Conservation (phyloP, 441 rosid genomes). For the Cnidoscolus chayamansa region DNA sequence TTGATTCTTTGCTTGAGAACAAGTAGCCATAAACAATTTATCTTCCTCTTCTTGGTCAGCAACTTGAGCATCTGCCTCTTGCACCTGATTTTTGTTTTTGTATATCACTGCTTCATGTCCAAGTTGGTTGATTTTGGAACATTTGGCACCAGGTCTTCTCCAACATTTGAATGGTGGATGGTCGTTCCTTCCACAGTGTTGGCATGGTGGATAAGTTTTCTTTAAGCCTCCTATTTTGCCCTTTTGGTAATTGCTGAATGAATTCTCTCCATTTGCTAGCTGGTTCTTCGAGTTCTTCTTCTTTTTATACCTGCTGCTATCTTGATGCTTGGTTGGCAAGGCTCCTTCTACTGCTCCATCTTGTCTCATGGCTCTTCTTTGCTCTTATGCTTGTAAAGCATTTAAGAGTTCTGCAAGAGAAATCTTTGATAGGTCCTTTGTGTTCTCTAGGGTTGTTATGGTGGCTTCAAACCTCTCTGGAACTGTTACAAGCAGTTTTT, state of each 20-base stretch:
- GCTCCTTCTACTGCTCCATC: not conserved
- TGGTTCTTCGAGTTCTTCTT: not conserved
- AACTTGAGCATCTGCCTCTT: too few relatives aligned
- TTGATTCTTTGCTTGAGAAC: too few relatives aligned
- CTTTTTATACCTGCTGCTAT: not conserved
- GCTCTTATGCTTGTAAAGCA: conserved; percentile 1
- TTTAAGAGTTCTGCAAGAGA: not conserved
- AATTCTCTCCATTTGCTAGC: too few relatives aligned
- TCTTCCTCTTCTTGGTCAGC: too few relatives aligned
- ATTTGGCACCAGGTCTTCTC: not conserved
- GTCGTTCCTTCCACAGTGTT: not conserved
- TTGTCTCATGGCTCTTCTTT: not conserved
- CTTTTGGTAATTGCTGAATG: too few relatives aligned
- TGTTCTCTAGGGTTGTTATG: not conserved
- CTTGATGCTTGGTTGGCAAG: not conserved
- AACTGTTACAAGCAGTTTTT: too few relatives aligned
- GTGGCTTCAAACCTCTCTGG: too few relatives aligned
- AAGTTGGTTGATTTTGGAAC: not conserved
- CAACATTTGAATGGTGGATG: not conserved
- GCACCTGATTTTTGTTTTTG: too few relatives aligned
- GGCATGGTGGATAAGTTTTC: not conserved
- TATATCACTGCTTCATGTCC: not conserved
- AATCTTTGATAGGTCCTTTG: not conserved
- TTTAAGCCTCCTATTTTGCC: too few relatives aligned
- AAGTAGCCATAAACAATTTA: too few relatives aligned